A percentile compares a stretch with the other conserved stretches of the same genome.
Conservation (phyloP, 139 green algal species). For the Micractinium conductrix region DNA sequence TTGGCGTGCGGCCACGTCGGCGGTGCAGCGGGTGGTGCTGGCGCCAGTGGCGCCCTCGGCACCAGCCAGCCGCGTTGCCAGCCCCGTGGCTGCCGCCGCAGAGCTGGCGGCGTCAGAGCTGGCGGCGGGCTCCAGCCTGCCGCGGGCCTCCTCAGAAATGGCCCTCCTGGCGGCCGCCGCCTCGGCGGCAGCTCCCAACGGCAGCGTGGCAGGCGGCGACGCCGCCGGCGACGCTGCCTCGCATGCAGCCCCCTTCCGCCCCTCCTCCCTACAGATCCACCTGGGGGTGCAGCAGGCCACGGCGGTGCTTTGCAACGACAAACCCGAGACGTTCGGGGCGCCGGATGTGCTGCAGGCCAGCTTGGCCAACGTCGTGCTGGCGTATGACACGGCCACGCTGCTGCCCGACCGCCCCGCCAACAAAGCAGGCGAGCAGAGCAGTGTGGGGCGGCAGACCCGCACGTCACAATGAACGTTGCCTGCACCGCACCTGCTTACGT, state of each 20-base stretch:
- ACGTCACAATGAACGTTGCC: too few species aligned
- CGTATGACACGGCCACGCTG: constrained; percentile 37
- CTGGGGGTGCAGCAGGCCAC: constrained; percentile 39
- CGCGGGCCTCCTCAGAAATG: neutral
- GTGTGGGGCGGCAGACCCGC: too few species aligned
- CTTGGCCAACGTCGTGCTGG: constrained; percentile 24
- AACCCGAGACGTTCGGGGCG: constrained; percentile 81
- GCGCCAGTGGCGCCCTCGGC: neutral
- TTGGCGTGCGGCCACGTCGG: constrained; percentile 53
- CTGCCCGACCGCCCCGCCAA: constrained; percentile 56
- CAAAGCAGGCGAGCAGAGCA: constrained; percentile 26
- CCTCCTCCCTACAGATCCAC: constrained; percentile 47
- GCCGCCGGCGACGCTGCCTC: neutral
- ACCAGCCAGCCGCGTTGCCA: too few species aligned
- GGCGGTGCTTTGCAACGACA: constrained; percentile 87
- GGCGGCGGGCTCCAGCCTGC: neutral
- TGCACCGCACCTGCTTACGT: too few species aligned
- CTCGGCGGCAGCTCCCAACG: neutral
- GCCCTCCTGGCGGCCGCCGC: neutral
- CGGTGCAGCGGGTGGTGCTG: constrained; percentile 41
- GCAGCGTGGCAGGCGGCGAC: neutral
- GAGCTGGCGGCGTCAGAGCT: neutral
- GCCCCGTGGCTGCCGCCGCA: neutral
- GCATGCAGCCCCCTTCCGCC: constrained; percentile 43
- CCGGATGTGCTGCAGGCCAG: constrained; percentile 80